phyloP scores from a whole-genome alignment of 129 eudicot genomes.

The Silybum marianum region DNA sequence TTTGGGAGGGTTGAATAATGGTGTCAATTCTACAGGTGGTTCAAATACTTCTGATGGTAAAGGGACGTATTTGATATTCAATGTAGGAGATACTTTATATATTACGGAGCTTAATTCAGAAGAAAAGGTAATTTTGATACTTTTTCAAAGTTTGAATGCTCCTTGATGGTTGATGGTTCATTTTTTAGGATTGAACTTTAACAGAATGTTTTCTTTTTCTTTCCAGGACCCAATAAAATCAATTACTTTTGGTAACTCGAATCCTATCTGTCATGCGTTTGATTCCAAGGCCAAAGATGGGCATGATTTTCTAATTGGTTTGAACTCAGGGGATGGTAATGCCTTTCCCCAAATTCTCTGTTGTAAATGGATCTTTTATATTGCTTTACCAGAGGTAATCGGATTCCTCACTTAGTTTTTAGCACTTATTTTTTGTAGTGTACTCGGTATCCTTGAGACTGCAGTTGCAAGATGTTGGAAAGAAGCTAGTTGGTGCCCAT shows the following conservation, averaged over 20 bases:
- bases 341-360: background rate
- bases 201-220: background rate
- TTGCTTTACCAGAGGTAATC: slow-evolving; percentile 3
- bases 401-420: slow-evolving; percentile 26
- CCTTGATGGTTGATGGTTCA: background rate
- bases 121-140: slow-evolving; percentile 62
- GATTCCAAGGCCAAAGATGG: slow-evolving; percentile 83
- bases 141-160: background rate
- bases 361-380: slow-evolving; percentile 7
- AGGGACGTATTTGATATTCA: slow-evolving; percentile 80
- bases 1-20: slow-evolving; percentile 47
- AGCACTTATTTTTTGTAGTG: slow-evolving; percentile 47
- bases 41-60: slow-evolving; percentile 61
- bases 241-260: slow-evolving; percentile 73
- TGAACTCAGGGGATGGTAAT: slow-evolving; percentile 82
- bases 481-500: slow-evolving; percentile 87
- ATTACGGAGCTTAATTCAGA: slow-evolving; percentile 71
- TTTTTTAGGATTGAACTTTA: background rate
- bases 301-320: slow-evolving; percentile 80
- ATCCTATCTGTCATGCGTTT: slow-evolving; percentile 82
- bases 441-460: slow-evolving; percentile 77
- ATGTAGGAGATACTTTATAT: slow-evolving; percentile 75
- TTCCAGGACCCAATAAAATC: slow-evolving; percentile 78
- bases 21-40: slow-evolving; percentile 36
- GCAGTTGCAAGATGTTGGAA: slow-evolving; percentile 81